Base-by-base conservation (phyloP, 306 rosid species). In the Cicer cuneatum region DNA sequence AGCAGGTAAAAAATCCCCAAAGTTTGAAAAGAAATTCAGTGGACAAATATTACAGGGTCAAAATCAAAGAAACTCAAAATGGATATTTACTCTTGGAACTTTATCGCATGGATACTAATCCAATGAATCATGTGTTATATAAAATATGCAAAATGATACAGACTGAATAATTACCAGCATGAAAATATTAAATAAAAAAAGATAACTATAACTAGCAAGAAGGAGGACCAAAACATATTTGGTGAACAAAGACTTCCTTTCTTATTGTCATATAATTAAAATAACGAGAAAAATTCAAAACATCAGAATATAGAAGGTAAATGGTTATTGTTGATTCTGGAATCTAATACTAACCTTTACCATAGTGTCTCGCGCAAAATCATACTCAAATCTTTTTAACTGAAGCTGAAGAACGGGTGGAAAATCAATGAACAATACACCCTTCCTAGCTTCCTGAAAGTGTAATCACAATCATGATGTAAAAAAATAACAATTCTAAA, bases 341-440 rank as follows among this genome's bases (percentile, higher is more conserved):
- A 64, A 74, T 73, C 66, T 47, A 61, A 66, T 60, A 83, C 97
- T 66, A 63, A 93, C 98, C 98, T 91, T 93, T 19, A 93, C 93
- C 98, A 91, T 93, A 10, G 96, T 87, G 82, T 89, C 96, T 64
- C 92, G 87, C 86, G 86, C 85, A 71, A 86, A 89, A 85, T 91
- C 98, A 66, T 91, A 93, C 68, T 93, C 97, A 81, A 93, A 93
- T 19, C 98, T 86, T 84, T 91, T 93, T 73, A 93, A 73, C 86
- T 93, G 98, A 82, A 93, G 98, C 65, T 93, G 97, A 76, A 93
- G 98, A 69, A 93, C 96, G 21, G 97, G 98, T 49, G 98, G 98
- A 81, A 93, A 91, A 90, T 93, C 98, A 80, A 88, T 89, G 83
- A 93, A 93, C 80, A 93, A 75, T 37, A 89, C 97, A 15, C 97